Evolutionary conservation across 2,329 filamentous ascomycete species (phyloP).

Genomic region (Cladophialophora yegresii): DNA sequence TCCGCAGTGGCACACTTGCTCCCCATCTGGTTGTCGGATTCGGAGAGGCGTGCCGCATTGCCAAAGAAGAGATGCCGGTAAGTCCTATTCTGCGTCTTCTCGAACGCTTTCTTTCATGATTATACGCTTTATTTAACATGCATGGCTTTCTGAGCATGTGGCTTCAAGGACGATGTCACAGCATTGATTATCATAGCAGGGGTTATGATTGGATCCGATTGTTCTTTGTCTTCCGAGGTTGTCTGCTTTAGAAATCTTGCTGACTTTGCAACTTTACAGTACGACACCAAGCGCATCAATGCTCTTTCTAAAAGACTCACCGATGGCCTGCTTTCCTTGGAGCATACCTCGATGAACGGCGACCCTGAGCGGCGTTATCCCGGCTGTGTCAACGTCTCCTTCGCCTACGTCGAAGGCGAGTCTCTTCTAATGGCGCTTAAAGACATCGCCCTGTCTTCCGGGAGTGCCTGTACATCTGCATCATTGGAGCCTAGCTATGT

Average conservation of each 20-base stretch:
- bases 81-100: slow-evolving; percentile 46
- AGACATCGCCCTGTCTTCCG: slow-evolving; percentile 94
- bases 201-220: slow-evolving; percentile 57
- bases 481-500: slow-evolving; percentile 97
- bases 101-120: slow-evolving; percentile 59
- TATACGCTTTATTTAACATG: slow-evolving; percentile 75
- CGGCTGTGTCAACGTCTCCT: slow-evolving; percentile 96
- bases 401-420: slow-evolving; percentile 97
- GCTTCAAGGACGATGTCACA: slow-evolving; percentile 48
- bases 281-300: slow-evolving; percentile 84
- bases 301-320: slow-evolving; percentile 79
- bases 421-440: slow-evolving; percentile 97
- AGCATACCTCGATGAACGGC: slow-evolving; percentile 91
- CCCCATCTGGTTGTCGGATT: slow-evolving; percentile 88
- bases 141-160: slow-evolving; percentile 86
- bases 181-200: slow-evolving; percentile 67
- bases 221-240: slow-evolving; percentile 8
- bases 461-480: slow-evolving; percentile 94
- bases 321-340: slow-evolving; percentile 79
- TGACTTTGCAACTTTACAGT: slow-evolving; percentile 58
- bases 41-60: slow-evolving; percentile 91
- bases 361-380: slow-evolving; percentile 83
- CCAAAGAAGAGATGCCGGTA: slow-evolving; percentile 87
- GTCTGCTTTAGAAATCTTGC: not conserved
- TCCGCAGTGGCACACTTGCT: slow-evolving; percentile 90